These are phyloP conservation scores for Powellomyces hirtus DNA, from an alignment of 192 early-diverging fungal species.

Conservation along the genomic window DNA sequence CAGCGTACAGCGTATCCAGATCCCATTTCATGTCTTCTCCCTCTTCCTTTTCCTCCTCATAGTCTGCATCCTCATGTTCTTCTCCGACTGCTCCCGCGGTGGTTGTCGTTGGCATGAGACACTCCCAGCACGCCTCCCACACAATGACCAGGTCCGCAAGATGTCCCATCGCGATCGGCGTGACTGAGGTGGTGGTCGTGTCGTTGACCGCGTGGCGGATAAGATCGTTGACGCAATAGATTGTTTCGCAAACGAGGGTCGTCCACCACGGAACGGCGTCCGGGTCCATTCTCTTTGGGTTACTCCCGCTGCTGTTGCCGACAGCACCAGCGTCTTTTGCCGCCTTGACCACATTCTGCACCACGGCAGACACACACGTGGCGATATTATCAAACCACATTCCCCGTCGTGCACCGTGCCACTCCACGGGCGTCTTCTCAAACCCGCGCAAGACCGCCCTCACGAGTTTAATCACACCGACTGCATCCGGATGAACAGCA, in stretches of 20 bases:
- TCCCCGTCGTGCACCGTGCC: conserved; percentile 12
- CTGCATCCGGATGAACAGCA: background rate
- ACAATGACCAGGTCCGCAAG: background rate
- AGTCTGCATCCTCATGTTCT: too few species aligned
- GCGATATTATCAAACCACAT: conserved; percentile 6
- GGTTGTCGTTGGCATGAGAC: background rate
- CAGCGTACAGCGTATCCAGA: background rate
- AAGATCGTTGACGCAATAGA: background rate
- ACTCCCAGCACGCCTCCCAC: background rate
- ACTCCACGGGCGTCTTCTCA: background rate
- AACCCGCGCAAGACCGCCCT: conserved; percentile 3
- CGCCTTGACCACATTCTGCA: background rate
- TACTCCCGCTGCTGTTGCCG: too few species aligned
- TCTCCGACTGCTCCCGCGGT: too few species aligned
- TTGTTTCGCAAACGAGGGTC: background rate
- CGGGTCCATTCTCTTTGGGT: background rate
- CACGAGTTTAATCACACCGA: background rate
- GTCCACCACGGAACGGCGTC: background rate
- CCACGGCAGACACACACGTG: background rate
- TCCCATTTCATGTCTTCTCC: background rate
- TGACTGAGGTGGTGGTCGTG: background rate
- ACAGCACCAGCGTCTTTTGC: background rate
- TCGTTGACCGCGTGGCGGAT: background rate
- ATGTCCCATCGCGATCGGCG: background rate
- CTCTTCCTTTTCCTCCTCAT: background rate